Evolutionary conservation across 805 yeast species (phyloP).

Genomic region (Candida vartiovaarae): DNA sequence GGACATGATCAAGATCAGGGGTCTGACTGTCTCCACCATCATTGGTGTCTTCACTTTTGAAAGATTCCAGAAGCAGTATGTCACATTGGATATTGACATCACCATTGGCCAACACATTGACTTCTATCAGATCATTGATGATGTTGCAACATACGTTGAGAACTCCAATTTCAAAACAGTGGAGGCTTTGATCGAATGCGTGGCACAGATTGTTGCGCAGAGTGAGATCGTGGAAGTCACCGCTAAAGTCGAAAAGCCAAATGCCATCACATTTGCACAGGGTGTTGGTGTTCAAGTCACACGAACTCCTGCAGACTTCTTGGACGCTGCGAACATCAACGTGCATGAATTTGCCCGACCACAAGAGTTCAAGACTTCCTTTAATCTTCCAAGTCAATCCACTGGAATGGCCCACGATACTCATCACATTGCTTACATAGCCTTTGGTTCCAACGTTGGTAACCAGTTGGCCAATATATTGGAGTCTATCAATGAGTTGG

Average conservation of each 20-base stretch:
- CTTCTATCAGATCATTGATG: conserved; percentile 38
- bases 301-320: conserved; percentile 39
- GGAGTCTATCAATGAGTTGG: conserved; percentile 44
- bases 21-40: conserved; percentile 58
- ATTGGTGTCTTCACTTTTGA: conserved; percentile 94
- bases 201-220: conserved; percentile 50
- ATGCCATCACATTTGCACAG: conserved; percentile 78
- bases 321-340: conserved; percentile 14
- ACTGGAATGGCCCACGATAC: conserved; percentile 25
- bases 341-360: neutral
- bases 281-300: conserved; percentile 83
- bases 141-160: conserved; percentile 57
- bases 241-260: conserved; percentile 76
- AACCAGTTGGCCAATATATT: conserved; percentile 56
- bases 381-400: conserved; percentile 24
- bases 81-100: conserved; percentile 43
- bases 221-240: conserved; percentile 31
- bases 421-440: conserved; percentile 57
- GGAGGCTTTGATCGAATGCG: conserved; percentile 78
- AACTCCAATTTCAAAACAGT: conserved; percentile 82
- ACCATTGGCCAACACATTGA: conserved; percentile 34
- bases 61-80: conserved; percentile 72
- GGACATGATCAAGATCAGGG: conserved; percentile 34
- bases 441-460: conserved; percentile 89
- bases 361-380: conserved; percentile 3